Percentiles rank a stretch among this genome's conserved stretches.
phyloP scores from a whole-genome alignment of 169 alveolate genomes.

The Miamiensis avidus region DNA sequence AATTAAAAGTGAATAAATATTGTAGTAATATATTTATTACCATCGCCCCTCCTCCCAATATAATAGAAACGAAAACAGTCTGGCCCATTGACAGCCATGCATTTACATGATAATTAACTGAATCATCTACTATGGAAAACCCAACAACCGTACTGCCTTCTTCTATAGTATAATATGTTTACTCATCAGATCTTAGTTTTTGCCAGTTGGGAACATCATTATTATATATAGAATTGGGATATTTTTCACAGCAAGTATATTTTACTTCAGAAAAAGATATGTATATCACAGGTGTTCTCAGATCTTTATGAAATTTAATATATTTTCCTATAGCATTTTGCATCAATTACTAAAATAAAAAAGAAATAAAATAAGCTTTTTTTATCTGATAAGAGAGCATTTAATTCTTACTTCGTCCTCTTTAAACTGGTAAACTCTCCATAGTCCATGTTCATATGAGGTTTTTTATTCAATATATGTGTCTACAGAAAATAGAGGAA shows the following conservation, averaged over 20 bases:
- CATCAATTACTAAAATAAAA: background rate
- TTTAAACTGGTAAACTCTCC: background rate
- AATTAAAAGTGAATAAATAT: too few species aligned
- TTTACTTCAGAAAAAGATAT: constrained; percentile 20
- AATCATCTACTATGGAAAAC: constrained; percentile 49
- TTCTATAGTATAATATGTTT: background rate
- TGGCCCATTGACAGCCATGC: constrained; percentile 56
- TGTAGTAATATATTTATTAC: background rate
- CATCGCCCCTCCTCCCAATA: constrained; percentile 56
- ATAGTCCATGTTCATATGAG: constrained; percentile 20
- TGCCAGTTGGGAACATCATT: background rate
- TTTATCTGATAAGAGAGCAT: too few species aligned
- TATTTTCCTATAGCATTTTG: constrained; percentile 9
- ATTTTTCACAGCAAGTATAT: background rate
- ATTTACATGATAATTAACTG: constrained; percentile 41
- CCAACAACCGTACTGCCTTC: constrained; percentile 36
- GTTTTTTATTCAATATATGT: constrained; percentile 3
- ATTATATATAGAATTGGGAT: background rate
- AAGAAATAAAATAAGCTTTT: too few species aligned
- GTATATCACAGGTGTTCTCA: constrained; percentile 63
- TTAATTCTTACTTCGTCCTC: background rate
- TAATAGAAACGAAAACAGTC: constrained; percentile 68
- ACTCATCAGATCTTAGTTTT: background rate
- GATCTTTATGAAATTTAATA: constrained; percentile 52
- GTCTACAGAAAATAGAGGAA: constrained; percentile 38